These are phyloP conservation scores for Hemisphaericaspora subhashii DNA, from an alignment of 1,139 yeast species.

Conservation along the genomic window DNA sequence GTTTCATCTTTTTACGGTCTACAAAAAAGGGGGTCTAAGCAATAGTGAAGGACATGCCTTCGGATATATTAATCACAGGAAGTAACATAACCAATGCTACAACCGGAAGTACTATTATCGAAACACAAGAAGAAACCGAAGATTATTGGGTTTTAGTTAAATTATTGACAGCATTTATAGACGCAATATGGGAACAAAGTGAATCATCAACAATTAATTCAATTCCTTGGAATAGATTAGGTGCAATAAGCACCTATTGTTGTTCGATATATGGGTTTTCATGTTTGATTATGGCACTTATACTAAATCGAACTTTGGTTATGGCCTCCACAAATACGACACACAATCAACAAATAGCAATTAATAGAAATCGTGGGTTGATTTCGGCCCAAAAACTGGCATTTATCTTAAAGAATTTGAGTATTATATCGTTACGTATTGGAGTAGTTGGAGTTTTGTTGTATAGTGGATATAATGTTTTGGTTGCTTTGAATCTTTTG, in stretches of 20 bases:
- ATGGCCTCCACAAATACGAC: constrained; percentile 60
- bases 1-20: too few relatives aligned
- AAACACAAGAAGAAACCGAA: constrained; percentile 1
- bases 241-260: constrained; percentile 29
- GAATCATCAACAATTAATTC: constrained; percentile 13
- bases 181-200: constrained; percentile 27
- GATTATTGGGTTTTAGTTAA: constrained; percentile 12
- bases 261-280: constrained; percentile 38
- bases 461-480: constrained; percentile 32
- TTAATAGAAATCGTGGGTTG: constrained; percentile 17
- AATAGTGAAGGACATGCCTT: not conserved
- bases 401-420: constrained; percentile 19
- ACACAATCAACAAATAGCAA: constrained; percentile 22
- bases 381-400: constrained; percentile 17
- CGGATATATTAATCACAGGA: not conserved
- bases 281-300: constrained; percentile 62
- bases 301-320: constrained; percentile 63
- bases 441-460: constrained; percentile 36
- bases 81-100: constrained; percentile 1
- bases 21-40: too few relatives aligned
- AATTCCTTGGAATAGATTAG: constrained; percentile 18
- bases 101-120: not conserved
- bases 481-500: constrained; percentile 36
- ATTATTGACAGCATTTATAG: constrained; percentile 20
- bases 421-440: constrained; percentile 34